Evolutionary conservation across 2,329 filamentous ascomycete genomes (phyloP).

Genomic region (Fragosphaeria purpurea): DNA sequence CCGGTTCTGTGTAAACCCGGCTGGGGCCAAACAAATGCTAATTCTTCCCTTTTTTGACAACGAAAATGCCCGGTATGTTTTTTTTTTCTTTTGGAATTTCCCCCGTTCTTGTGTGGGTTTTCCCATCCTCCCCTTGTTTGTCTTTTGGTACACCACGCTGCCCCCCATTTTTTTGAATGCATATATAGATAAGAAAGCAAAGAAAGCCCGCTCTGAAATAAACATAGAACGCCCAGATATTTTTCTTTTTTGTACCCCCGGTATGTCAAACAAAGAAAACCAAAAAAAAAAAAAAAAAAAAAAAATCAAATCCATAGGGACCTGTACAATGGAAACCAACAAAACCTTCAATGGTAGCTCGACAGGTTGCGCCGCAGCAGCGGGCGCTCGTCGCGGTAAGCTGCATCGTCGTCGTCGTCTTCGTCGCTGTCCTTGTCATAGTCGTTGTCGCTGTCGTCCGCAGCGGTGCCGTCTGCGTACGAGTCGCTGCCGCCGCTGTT

Average conservation of each 20-base stretch:
- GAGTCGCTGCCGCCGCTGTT: background rate
- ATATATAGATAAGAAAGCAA: too few relatives aligned
- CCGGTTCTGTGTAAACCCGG: too few relatives aligned
- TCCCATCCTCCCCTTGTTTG: too few relatives aligned
- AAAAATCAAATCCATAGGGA: too few relatives aligned
- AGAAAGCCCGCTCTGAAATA: background rate
- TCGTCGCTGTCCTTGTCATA: constrained; percentile 10
- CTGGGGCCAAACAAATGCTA: too few relatives aligned
- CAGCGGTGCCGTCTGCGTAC: constrained; percentile 15
- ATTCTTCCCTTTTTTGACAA: too few relatives aligned
- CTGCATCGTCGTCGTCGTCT: constrained; percentile 1
- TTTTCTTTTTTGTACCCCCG: background rate
- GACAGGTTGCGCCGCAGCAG: constrained; percentile 22
- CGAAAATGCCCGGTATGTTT: background rate
- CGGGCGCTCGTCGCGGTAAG: constrained; percentile 29
- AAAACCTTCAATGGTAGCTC: constrained; percentile 4
- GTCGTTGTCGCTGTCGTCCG: constrained; percentile 20
- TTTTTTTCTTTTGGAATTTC: background rate
- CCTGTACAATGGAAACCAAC: too few relatives aligned
- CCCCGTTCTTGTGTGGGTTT: too few relatives aligned
- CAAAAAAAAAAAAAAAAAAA: background rate
- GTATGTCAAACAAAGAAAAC: background rate
- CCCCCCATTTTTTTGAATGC: too few relatives aligned
- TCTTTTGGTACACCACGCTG: too few relatives aligned
- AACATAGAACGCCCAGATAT: background rate